Conservation (phyloP, 805 yeast genomes). For the Lipomyces orientalis region DNA sequence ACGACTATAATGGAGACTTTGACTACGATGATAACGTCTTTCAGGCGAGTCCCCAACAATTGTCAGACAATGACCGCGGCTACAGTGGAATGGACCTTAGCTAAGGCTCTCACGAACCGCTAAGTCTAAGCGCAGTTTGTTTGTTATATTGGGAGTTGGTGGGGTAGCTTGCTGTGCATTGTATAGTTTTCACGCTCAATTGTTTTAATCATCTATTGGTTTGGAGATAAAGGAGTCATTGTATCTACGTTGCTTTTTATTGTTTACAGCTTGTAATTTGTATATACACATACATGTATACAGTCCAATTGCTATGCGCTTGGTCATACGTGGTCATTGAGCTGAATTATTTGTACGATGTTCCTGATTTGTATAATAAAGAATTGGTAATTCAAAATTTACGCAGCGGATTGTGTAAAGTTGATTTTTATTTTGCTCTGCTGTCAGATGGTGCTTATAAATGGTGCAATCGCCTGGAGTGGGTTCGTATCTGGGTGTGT, state of each 20-base stretch:
- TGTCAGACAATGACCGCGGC: constrained; percentile 18
- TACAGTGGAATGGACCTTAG: constrained; percentile 29
- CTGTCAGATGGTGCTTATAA: too few relatives aligned
- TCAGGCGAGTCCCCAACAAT: constrained; percentile 26
- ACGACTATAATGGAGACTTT: constrained; percentile 29
- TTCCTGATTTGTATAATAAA: background rate
- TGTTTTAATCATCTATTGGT: constrained; percentile 2
- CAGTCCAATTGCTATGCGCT: background rate
- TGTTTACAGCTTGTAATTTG: background rate
- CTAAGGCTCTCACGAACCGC: constrained; percentile 1
- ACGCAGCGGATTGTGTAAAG: background rate
- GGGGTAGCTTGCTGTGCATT: background rate
- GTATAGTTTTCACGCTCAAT: background rate
- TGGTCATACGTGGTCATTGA: background rate
- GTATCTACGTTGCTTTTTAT: background rate
- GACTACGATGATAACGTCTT: constrained; percentile 36
- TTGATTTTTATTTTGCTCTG: too few relatives aligned
- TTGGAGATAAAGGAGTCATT: constrained; percentile 6
- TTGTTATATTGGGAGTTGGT: background rate
- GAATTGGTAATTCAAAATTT: background rate
- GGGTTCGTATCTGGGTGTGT: too few relatives aligned
- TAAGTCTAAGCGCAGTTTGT: background rate
- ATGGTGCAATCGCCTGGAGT: too few relatives aligned
- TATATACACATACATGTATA: background rate
- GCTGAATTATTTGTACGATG: background rate